Conservation (phyloP, 495 filamentous ascomycete genomes). For the Talaromyces thailandensis region DNA sequence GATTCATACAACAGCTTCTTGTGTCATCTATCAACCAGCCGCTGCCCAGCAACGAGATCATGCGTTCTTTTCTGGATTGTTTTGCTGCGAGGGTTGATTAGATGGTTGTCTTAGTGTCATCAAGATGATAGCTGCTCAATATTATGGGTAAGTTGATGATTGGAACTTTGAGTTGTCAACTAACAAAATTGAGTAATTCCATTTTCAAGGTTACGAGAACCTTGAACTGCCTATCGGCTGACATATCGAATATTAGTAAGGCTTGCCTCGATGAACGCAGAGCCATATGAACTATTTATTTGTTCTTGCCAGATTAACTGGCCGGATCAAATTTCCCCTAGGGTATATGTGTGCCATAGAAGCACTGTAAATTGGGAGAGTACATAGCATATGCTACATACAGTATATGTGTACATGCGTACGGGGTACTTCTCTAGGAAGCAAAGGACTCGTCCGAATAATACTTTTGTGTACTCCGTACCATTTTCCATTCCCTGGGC, state of each 20-base stretch:
- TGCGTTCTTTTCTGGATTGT: neutral
- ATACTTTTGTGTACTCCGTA: neutral
- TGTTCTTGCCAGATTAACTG: neutral
- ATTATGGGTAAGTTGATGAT: neutral
- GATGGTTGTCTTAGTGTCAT: neutral
- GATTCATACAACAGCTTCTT: neutral
- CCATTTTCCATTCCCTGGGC: no score
- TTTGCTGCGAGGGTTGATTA: neutral
- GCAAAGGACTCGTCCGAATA: neutral
- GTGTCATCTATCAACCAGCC: neutral
- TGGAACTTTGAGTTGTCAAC: neutral
- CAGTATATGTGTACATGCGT: neutral
- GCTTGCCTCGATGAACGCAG: neutral
- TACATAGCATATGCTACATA: neutral
- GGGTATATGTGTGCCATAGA: neutral
- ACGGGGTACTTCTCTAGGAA: neutral
- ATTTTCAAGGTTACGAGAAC: neutral
- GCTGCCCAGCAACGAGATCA: neutral
- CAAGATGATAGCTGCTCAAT: neutral
- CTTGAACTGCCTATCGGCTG: neutral
- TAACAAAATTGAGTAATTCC: neutral
- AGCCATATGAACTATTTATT: neutral
- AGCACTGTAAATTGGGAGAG: neutral
- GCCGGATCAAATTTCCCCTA: neutral
- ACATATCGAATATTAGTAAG: neutral